Percentiles rank a stretch among this genome's conserved stretches.
These are phyloP conservation scores for Pichia sp. DNA, from an alignment of 1,139 yeast species.

Conservation along the genomic window DNA sequence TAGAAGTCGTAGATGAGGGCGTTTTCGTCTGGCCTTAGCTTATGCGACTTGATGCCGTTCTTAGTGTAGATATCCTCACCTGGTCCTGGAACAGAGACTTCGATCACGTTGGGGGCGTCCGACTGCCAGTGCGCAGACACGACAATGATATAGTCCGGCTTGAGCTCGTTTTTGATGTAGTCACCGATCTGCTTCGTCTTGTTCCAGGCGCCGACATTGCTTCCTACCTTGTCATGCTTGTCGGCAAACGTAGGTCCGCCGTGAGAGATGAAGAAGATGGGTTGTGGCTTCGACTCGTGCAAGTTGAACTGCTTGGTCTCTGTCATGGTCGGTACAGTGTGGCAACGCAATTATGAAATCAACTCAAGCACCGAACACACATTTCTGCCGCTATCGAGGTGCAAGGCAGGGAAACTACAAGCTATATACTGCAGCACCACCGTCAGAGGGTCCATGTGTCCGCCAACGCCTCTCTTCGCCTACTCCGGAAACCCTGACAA, in stretches of 20 bases:
- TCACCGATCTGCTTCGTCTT: constrained; percentile 47
- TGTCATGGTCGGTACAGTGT: neutral
- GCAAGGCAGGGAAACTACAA: too few species aligned
- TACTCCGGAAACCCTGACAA: too few species aligned
- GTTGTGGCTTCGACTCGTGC: constrained; percentile 32
- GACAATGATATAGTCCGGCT: constrained; percentile 62
- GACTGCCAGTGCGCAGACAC: constrained; percentile 81
- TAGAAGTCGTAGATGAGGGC: constrained; percentile 65
- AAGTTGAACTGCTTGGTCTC: constrained; percentile 20
- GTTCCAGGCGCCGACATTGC: constrained; percentile 57
- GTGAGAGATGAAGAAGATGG: constrained; percentile 66
- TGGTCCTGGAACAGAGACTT: constrained; percentile 45
- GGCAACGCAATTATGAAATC: too few species aligned
- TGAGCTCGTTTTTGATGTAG: constrained; percentile 42
- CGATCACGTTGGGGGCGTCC: constrained; percentile 38
- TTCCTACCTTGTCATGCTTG: constrained; percentile 43
- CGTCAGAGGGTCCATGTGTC: too few species aligned
- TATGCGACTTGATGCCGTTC: constrained; percentile 17
- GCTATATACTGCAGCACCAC: too few species aligned
- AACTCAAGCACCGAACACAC: too few species aligned
- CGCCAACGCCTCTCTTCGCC: neutral
- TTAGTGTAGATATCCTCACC: constrained; percentile 24
- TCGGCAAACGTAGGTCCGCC: constrained; percentile 75
- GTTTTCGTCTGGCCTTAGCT: constrained; percentile 31
- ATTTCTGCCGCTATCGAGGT: too few species aligned